Base-by-base conservation (phyloP, 2,329 filamentous ascomycete genomes). In the Pseudonectria foliicola region DNA sequence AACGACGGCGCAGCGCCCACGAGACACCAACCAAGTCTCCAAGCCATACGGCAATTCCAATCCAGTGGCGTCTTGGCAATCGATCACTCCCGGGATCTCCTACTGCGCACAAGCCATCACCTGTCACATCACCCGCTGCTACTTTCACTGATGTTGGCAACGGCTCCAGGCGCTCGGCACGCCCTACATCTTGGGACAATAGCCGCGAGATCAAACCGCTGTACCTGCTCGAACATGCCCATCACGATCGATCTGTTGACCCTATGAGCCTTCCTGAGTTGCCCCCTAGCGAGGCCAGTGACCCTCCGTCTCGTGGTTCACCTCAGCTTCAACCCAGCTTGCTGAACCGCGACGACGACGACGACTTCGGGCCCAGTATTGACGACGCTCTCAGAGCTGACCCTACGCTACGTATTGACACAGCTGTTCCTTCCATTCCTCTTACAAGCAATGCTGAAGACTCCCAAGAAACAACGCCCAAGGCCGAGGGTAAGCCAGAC, bases 171-270 rank as follows among this genome's bases (percentile, higher is more conserved):
- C 57, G 61, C 32, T 54, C 61, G 27, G 51, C 66, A 14, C 67
- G 77, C 5, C 75, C 75, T 10, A 76, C 64, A 10, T 80, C 75
- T 1, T 80, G 76, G 76, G 76, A 79, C 29, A 75, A 62, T 44
- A 71, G 70, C 13, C 74, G 74, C 35, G 86, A 92, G 53, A 81
- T 89, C 50, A 80, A 84, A 46, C 89, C 89, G 0, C 64, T 95
- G 7, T 90, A 85, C 59, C 77, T 95, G 14, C 76, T 94, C 6
- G 85, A 93, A 57, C 78, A 65, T 44, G 66, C 64, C 4, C 63
- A 67, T 7, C 62, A 66, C 27, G 58, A 58, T 28, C 51, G 59
- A 6, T 47, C 50, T 4, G 54, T 59, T 18, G 48, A 53, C 14
- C 45, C 57, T 16, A 54, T 68, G 27, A 51, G 63, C 4, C 56